Evolutionary conservation across 2,329 filamentous ascomycete genomes (phyloP).

Genomic region (Coleophoma cylindrospora): DNA sequence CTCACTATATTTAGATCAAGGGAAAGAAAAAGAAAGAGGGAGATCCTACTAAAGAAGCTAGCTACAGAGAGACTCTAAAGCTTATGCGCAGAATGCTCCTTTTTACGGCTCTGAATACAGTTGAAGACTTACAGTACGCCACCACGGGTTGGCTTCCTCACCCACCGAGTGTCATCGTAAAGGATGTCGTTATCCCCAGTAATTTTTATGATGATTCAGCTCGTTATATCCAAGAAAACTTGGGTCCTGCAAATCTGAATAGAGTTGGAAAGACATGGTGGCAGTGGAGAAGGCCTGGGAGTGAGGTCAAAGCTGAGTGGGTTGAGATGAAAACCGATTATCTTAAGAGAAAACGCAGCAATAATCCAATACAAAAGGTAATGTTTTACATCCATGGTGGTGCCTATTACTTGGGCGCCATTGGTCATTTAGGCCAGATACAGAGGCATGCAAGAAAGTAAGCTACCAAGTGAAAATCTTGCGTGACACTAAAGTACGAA

Average conservation of each 20-base stretch:
- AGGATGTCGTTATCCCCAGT: slow-evolving; percentile 58
- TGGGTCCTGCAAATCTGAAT: slow-evolving; percentile 60
- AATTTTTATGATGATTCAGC: slow-evolving; percentile 20
- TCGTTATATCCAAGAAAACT: slow-evolving; percentile 53
- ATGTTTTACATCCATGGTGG: slow-evolving; percentile 92
- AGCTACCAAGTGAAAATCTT: not conserved
- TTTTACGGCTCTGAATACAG: slow-evolving; percentile 76
- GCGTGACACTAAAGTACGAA: not conserved
- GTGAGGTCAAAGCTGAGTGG: slow-evolving; percentile 74
- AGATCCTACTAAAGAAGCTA: too few species aligned
- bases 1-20: too few species aligned
- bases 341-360: slow-evolving; percentile 58
- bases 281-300: slow-evolving; percentile 69
- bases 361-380: slow-evolving; percentile 59
- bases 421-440: slow-evolving; percentile 86
- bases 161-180: slow-evolving; percentile 76
- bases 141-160: slow-evolving; percentile 83
- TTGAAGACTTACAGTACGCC: slow-evolving; percentile 86
- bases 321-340: slow-evolving; percentile 86
- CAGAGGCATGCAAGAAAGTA: slow-evolving; percentile 84
- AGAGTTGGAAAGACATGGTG: slow-evolving; percentile 79
- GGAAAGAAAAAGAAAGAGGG: too few species aligned
- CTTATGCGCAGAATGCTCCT: slow-evolving; percentile 77
- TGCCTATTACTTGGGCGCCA: slow-evolving; percentile 86
- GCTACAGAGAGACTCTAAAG: slow-evolving; percentile 80